Evolutionary conservation across 1,284 basidiomycete genomes (phyloP).

Genomic region (Rhodotorula sp.): DNA sequence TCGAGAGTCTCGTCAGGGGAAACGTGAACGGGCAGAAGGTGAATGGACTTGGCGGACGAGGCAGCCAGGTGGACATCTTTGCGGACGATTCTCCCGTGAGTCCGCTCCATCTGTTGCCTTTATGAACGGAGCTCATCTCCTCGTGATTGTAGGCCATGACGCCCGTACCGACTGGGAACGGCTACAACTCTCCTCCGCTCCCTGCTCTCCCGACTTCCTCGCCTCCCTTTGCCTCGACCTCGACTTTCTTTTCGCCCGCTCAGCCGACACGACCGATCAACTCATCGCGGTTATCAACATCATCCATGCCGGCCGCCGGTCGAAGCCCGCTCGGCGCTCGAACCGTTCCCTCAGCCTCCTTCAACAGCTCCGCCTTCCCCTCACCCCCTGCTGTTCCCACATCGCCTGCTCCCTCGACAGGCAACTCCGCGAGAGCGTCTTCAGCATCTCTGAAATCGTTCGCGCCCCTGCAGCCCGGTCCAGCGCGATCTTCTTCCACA

Average conservation of each 20-base stretch:
- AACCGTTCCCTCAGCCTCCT: constrained; percentile 50
- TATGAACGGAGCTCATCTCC: neutral
- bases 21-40: constrained; percentile 14
- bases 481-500: neutral
- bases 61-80: constrained; percentile 38
- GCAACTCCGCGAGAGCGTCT: constrained; percentile 25
- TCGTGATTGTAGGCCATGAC: constrained; percentile 22
- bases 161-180: constrained; percentile 11
- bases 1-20: constrained; percentile 45
- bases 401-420: constrained; percentile 25
- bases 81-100: constrained; percentile 38
- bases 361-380: constrained; percentile 37
- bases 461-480: constrained; percentile 28
- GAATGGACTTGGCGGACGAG: constrained; percentile 22
- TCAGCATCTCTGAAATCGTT: constrained; percentile 7
- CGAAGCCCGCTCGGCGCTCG: constrained; percentile 42
- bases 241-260: constrained; percentile 29
- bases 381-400: neutral
- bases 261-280: neutral
- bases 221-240: constrained; percentile 37
- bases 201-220: constrained; percentile 62
- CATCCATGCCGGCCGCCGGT: constrained; percentile 30
- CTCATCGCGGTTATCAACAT: neutral
- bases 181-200: constrained; percentile 12
- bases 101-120: neutral